phyloP scores from a whole-genome alignment of 345 rosid species.

The Pugionium dolabratum region DNA sequence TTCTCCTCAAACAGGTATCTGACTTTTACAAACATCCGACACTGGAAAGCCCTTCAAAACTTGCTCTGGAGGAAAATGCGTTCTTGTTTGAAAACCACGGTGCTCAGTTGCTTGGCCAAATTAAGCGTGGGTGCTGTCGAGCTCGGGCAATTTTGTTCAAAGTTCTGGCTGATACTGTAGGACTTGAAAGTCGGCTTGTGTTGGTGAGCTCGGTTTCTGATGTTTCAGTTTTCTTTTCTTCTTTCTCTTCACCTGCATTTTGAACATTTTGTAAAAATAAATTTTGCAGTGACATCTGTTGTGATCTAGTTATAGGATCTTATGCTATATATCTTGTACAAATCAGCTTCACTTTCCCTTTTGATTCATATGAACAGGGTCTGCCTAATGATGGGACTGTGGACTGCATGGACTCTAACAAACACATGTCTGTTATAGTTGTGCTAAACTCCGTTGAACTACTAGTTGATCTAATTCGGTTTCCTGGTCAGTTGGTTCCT shows the following conservation, averaged over 20 bases:
- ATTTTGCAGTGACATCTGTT: slow-evolving; percentile 16
- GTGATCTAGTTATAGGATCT: not conserved
- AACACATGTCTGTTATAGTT: slow-evolving; percentile 90
- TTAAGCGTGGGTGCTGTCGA: slow-evolving; percentile 87
- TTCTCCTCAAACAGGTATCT: slow-evolving; percentile 57
- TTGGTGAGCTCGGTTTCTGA: slow-evolving; percentile 67
- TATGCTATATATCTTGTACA: not conserved
- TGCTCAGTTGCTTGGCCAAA: slow-evolving; percentile 92
- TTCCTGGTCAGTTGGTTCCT: slow-evolving; percentile 93
- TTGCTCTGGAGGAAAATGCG: slow-evolving; percentile 66
- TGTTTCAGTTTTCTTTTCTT: not conserved
- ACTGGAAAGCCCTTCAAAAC: slow-evolving; percentile 85
- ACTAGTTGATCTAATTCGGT: slow-evolving; percentile 90
- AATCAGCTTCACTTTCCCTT: not conserved
- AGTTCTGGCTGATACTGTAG: slow-evolving; percentile 92
- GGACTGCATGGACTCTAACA: slow-evolving; percentile 75
- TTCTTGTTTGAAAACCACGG: slow-evolving; percentile 69
- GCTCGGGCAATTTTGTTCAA: slow-evolving; percentile 93
- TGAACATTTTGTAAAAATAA: not conserved
- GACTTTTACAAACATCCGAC: slow-evolving; percentile 82
- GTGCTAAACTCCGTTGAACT: slow-evolving; percentile 79
- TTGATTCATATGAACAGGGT: slow-evolving; percentile 54
- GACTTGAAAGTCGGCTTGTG: slow-evolving; percentile 87
- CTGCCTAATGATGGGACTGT: slow-evolving; percentile 87
- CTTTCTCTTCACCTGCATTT: not conserved